Percentiles rank a stretch among this genome's conserved stretches.
phyloP scores from a whole-genome alignment of 768 basidiomycete species.

The Xerocomus potaroensis region DNA sequence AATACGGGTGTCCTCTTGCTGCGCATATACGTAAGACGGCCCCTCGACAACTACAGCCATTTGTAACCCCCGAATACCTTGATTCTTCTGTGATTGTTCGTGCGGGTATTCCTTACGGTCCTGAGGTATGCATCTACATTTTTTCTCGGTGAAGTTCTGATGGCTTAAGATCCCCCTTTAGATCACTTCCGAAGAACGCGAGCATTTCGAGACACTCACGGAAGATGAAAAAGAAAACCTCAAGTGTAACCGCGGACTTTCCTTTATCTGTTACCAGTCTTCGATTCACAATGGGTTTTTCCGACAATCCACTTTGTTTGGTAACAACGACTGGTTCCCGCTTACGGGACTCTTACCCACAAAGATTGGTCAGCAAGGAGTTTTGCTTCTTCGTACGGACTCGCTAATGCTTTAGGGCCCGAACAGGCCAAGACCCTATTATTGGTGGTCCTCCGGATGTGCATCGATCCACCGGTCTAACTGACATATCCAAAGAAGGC shows the following conservation, averaged over 20 bases:
- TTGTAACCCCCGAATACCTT: constrained; percentile 15
- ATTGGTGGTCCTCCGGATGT: constrained; percentile 12
- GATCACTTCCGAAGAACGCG: constrained; percentile 7
- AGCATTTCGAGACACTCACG: neutral
- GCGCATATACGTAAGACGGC: constrained; percentile 35
- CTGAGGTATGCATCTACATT: constrained; percentile 9
- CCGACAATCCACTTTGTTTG: constrained; percentile 22
- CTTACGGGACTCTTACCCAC: constrained; percentile 9
- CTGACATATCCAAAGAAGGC: neutral
- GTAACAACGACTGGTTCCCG: constrained; percentile 24
- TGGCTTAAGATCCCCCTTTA: neutral
- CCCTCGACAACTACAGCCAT: constrained; percentile 34
- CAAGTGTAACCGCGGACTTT: constrained; percentile 15
- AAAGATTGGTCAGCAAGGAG: constrained; percentile 12
- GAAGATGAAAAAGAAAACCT: neutral
- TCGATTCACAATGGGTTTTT: constrained; percentile 35
- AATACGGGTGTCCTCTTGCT: too few relatives aligned
- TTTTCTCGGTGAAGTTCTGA: neutral
- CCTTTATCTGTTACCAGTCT: constrained; percentile 37
- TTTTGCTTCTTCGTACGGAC: neutral
- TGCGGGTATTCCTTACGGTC: constrained; percentile 35
- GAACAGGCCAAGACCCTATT: constrained; percentile 26
- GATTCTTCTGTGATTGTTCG: constrained; percentile 27
- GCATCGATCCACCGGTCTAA: neutral
- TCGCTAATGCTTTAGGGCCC: neutral